Conservation (phyloP, 345 rosid species). For the Gossypioides kirkii region DNA sequence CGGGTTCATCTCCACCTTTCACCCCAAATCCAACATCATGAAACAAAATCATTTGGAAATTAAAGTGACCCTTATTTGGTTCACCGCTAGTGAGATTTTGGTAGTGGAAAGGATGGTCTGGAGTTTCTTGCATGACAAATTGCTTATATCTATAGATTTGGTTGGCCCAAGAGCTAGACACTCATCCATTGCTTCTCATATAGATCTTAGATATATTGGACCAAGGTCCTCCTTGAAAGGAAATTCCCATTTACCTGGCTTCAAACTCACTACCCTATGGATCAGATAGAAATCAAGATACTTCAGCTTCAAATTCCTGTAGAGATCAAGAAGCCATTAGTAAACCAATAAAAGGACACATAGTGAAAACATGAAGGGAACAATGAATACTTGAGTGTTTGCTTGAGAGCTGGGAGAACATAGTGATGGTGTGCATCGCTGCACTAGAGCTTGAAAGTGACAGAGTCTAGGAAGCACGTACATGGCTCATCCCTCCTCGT, state of each 20-base stretch:
- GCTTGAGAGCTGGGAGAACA: constrained; percentile 27
- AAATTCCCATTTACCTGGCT: background rate
- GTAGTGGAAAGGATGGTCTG: constrained; percentile 23
- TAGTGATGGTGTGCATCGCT: constrained; percentile 24
- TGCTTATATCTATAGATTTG: constrained; percentile 36
- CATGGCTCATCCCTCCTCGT: no score
- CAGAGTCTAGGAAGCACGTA: no score
- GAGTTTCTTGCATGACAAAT: constrained; percentile 35
- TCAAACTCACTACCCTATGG: constrained; percentile 26
- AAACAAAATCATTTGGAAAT: background rate
- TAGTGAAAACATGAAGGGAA: background rate
- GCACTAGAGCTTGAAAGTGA: constrained; percentile 40
- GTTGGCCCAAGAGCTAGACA: constrained; percentile 30
- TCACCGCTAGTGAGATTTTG: constrained; percentile 31
- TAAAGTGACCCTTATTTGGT: constrained; percentile 22
- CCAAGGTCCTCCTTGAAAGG: constrained; percentile 12
- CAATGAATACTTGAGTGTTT: constrained; percentile 17
- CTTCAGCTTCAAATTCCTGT: constrained; percentile 28
- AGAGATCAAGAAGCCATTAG: background rate
- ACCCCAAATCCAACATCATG: background rate
- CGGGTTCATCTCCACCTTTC: constrained; percentile 85
- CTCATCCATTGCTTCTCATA: constrained; percentile 47
- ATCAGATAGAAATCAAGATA: constrained; percentile 32
- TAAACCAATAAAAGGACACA: background rate
- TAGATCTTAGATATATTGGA: constrained; percentile 17